Evolutionary conservation across 371 early-diverging fungal genomes (phyloP).

Genomic region (Apophysomyces variabilis): DNA sequence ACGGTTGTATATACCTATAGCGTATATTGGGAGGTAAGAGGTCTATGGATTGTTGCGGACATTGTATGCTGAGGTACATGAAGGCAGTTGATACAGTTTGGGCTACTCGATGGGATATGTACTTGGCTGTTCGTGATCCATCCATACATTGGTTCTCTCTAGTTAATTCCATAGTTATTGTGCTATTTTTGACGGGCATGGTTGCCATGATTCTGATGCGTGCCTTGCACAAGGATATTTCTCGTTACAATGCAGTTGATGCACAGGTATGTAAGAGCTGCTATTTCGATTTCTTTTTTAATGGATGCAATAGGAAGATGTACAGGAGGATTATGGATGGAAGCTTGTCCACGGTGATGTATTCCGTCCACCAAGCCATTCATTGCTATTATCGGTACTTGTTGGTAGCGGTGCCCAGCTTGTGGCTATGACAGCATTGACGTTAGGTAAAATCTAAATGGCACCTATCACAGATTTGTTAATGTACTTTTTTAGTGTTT

Average conservation of each 20-base stretch:
- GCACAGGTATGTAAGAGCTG: conserved; percentile 51
- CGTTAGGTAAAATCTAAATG: conserved; percentile 45
- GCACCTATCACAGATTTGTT: neutral
- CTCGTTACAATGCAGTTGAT: conserved; percentile 74
- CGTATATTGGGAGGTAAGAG: conserved; percentile 79
- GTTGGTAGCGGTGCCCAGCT: conserved; percentile 93
- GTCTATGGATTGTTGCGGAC: neutral
- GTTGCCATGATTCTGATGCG: conserved; percentile 86
- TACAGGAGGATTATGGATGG: conserved; percentile 92
- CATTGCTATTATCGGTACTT: conserved; percentile 84
- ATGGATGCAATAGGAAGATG: conserved; percentile 64
- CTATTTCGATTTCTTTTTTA: neutral
- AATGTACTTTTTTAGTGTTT: conserved; percentile 61
- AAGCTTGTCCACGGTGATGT: conserved; percentile 95
- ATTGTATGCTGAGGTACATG: neutral
- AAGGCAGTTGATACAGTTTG: conserved; percentile 72
- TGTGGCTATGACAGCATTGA: conserved; percentile 83
- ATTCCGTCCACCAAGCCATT: conserved; percentile 83
- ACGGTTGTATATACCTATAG: conserved; percentile 83
- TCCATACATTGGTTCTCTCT: conserved; percentile 83
- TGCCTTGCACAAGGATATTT: conserved; percentile 86
- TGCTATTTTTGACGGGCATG: conserved; percentile 88
- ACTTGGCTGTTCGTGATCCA: conserved; percentile 84
- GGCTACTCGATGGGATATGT: conserved; percentile 96
- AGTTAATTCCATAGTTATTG: conserved; percentile 88